Conservation (phyloP, 2,329 filamentous ascomycete genomes). For the Karstenula rhodostoma region DNA sequence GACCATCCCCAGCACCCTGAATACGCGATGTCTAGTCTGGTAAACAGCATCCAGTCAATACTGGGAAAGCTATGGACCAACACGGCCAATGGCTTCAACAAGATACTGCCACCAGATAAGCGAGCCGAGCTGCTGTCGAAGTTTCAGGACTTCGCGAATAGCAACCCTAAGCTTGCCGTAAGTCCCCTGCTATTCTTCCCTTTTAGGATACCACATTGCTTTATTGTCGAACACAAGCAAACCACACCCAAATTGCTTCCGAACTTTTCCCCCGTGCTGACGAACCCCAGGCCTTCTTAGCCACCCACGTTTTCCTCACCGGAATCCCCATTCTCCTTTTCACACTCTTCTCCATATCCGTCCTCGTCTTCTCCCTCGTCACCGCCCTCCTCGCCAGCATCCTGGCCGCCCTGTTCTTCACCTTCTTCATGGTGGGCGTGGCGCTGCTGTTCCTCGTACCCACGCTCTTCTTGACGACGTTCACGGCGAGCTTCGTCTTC, state of each 20-base stretch:
- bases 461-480: conserved; percentile 70
- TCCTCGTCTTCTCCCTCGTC: conserved; percentile 68
- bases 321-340: conserved; percentile 75
- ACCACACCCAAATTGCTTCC: neutral
- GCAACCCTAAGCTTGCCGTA: conserved; percentile 76
- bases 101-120: conserved; percentile 66
- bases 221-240: neutral
- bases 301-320: conserved; percentile 70
- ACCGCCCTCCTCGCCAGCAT: conserved; percentile 64
- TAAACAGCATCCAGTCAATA: conserved; percentile 32
- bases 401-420: conserved; percentile 65
- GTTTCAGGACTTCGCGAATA: conserved; percentile 64
- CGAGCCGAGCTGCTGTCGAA: conserved; percentile 65
- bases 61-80: conserved; percentile 25
- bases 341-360: conserved; percentile 68
- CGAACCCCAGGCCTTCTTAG: conserved; percentile 68
- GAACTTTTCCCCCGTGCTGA: neutral
- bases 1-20: neutral
- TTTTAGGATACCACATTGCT: neutral
- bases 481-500: conserved; percentile 71
- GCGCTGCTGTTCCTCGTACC: conserved; percentile 74
- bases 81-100: conserved; percentile 55
- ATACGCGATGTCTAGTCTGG: conserved; percentile 33
- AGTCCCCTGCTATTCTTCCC: conserved; percentile 34
- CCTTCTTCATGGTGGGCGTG: conserved; percentile 72